phyloP scores from a whole-genome alignment of 192 early-diverging fungal species.

The Entomortierella beljakovae region DNA sequence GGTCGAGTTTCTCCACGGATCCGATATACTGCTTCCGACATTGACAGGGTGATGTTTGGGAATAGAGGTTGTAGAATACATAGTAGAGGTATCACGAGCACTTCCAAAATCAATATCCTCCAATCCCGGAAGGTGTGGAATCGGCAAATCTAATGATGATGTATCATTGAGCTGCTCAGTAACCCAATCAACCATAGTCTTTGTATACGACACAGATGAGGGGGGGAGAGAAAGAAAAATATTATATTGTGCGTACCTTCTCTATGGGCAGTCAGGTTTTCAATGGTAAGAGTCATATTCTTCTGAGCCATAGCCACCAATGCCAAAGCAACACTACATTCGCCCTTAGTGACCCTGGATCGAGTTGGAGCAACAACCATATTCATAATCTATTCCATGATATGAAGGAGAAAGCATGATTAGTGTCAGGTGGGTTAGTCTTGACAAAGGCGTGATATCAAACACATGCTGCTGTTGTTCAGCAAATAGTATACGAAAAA shows the following conservation, averaged over 20 bases:
- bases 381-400: constrained; percentile 58
- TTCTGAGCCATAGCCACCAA: constrained; percentile 81
- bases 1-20: constrained; percentile 66
- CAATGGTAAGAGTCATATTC: constrained; percentile 77
- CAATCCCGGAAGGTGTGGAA: constrained; percentile 69
- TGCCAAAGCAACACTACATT: constrained; percentile 78
- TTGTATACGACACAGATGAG: no score
- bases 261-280: constrained; percentile 70
- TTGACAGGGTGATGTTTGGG: constrained; percentile 45
- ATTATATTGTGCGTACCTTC: constrained; percentile 57
- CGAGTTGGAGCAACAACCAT: constrained; percentile 56
- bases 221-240: background rate
- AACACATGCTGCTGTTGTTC: constrained; percentile 8
- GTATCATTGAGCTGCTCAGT: no score
- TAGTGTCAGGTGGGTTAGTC: no score
- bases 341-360: constrained; percentile 63
- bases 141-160: constrained; percentile 61
- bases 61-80: constrained; percentile 23
- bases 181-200: no score
- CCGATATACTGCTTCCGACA: constrained; percentile 53
- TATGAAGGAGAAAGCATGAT: background rate
- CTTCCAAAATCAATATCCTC: constrained; percentile 58
- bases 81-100: constrained; percentile 10
- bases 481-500: no score
- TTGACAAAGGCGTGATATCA: background rate